These are phyloP conservation scores for Castanopsis chinensis DNA, from an alignment of 306 rosid genomes.

Conservation along the genomic window DNA sequence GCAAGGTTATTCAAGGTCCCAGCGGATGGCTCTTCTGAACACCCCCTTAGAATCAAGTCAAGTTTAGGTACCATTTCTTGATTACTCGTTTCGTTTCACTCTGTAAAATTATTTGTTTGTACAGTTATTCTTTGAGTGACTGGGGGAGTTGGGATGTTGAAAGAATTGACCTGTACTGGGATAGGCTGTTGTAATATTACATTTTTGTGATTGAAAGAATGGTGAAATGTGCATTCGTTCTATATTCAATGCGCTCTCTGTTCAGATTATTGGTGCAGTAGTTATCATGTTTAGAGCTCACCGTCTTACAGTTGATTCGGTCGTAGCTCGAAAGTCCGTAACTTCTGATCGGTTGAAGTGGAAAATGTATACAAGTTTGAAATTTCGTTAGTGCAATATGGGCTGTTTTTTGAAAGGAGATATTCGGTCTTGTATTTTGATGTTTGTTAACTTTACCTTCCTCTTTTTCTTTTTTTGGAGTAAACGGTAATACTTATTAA, in stretches of 20 bases:
- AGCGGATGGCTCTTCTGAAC: constrained; percentile 58
- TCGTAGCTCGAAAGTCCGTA: background rate
- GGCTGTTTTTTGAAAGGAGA: too few relatives aligned
- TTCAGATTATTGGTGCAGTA: background rate
- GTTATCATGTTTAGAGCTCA: background rate
- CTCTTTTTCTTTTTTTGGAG: too few relatives aligned
- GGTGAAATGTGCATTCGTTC: constrained; percentile 41
- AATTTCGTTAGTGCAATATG: too few relatives aligned
- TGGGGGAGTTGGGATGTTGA: constrained; percentile 48
- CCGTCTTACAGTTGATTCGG: background rate
- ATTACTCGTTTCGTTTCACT: constrained; percentile 19
- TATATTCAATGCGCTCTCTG: background rate
- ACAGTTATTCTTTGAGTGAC: constrained; percentile 75
- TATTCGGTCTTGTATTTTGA: too few relatives aligned
- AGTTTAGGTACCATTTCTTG: constrained; percentile 28
- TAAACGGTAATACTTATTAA: too few relatives aligned
- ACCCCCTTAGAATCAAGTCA: constrained; percentile 38
- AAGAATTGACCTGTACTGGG: constrained; percentile 25
- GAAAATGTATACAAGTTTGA: background rate
- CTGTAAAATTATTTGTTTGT: constrained; percentile 61
- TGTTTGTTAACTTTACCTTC: too few relatives aligned
- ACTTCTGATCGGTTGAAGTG: background rate
- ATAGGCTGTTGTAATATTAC: constrained; percentile 36
- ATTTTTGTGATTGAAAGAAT: constrained; percentile 46
- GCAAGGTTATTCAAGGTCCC: constrained; percentile 81